A percentile compares a stretch with the other conserved stretches of the same genome.
phyloP scores from a whole-genome alignment of 2,329 filamentous ascomycete species.

The Trichoderma koningiopsis region DNA sequence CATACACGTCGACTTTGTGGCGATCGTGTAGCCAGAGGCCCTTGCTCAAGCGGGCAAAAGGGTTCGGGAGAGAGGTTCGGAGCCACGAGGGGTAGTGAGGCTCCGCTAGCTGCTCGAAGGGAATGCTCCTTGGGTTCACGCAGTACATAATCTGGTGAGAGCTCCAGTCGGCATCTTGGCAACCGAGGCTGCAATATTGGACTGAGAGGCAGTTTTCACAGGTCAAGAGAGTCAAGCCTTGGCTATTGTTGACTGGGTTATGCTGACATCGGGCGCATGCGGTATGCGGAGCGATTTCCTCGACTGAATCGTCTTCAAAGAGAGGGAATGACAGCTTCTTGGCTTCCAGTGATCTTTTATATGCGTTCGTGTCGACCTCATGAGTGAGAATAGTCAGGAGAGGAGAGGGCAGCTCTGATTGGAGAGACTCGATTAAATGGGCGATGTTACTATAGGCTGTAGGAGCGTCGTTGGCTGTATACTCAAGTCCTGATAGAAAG shows the following conservation, averaged over 20 bases:
- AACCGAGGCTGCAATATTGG: background rate
- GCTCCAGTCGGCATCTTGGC: constrained; percentile 12
- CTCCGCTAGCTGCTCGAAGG: background rate
- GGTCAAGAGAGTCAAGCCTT: background rate
- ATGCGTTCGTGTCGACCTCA: background rate
- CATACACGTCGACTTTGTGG: constrained; percentile 12
- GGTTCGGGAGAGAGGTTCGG: background rate
- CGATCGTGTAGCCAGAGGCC: constrained; percentile 16
- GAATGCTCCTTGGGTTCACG: background rate
- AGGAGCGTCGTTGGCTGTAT: background rate
- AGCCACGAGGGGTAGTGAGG: background rate
- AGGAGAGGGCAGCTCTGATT: background rate
- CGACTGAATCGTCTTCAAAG: background rate
- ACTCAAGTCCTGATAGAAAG: background rate
- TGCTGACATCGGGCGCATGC: constrained; percentile 16
- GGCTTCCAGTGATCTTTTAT: background rate
- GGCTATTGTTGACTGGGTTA: background rate
- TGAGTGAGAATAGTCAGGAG: background rate
- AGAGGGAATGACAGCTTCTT: background rate
- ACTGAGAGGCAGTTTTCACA: background rate
- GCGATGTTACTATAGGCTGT: background rate
- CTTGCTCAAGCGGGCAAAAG: background rate
- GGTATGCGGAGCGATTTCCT: background rate
- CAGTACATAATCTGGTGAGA: constrained; percentile 10
- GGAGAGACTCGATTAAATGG: background rate